Conservation (phyloP, 495 filamentous ascomycete genomes). For the Lasiosphaeris hirsuta region DNA sequence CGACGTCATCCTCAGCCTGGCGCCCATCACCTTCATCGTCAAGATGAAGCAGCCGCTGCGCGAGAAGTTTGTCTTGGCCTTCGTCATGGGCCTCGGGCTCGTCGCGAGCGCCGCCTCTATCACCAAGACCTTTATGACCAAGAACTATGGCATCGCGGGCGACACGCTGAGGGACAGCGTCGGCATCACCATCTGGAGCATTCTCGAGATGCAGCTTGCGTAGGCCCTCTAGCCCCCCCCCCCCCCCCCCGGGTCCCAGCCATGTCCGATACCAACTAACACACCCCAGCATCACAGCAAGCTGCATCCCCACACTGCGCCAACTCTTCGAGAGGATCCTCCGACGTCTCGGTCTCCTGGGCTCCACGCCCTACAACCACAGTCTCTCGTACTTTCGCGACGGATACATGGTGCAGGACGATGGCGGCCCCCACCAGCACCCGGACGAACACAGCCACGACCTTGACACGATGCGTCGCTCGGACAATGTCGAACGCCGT, state of each 20-base stretch:
- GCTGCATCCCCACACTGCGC: slow-evolving; percentile 11
- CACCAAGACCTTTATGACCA: slow-evolving; percentile 25
- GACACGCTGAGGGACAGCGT: slow-evolving; percentile 24
- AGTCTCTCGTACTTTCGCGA: too few relatives aligned
- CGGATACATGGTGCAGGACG: too few relatives aligned
- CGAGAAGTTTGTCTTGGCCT: slow-evolving; percentile 27
- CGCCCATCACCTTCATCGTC: slow-evolving; percentile 32
- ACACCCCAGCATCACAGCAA: slow-evolving; percentile 9
- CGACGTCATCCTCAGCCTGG: slow-evolving; percentile 28
- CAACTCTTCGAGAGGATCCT: background rate
- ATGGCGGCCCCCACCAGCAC: too few relatives aligned
- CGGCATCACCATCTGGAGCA: slow-evolving; percentile 25
- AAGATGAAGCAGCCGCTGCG: slow-evolving; percentile 28
- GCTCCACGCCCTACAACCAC: background rate
- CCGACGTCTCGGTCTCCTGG: background rate
- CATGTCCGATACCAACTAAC: background rate
- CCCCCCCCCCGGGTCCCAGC: too few relatives aligned
- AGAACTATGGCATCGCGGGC: slow-evolving; percentile 17
- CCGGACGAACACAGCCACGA: too few relatives aligned
- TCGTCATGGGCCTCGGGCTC: slow-evolving; percentile 34
- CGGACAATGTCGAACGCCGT: too few relatives aligned
- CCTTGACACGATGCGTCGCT: too few relatives aligned
- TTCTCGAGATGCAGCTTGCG: slow-evolving; percentile 29
- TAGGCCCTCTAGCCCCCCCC: background rate
- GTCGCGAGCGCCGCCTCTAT: slow-evolving; percentile 28